Evolutionary conservation across 495 filamentous ascomycete species (phyloP).

Genomic region (Xylaria telfairii): DNA sequence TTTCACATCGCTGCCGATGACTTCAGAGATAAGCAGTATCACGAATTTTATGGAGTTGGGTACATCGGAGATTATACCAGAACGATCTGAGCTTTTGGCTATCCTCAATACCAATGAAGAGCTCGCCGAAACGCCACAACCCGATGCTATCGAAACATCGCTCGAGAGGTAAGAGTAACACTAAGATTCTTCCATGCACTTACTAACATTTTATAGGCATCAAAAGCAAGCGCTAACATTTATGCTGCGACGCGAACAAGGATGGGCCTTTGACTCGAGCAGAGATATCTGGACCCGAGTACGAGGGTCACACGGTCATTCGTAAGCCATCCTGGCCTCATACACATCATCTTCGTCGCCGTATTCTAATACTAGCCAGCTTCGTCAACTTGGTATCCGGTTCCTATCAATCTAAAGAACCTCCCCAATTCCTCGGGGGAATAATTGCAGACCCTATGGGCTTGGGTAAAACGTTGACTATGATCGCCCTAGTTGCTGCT

Average conservation of each 20-base stretch:
- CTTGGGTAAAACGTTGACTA: slow-evolving; percentile 48
- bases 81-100: slow-evolving; percentile 4
- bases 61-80: slow-evolving; percentile 2
- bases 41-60: not conserved
- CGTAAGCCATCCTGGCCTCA: slow-evolving; percentile 20
- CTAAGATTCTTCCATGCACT: not conserved
- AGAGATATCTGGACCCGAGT: slow-evolving; percentile 36
- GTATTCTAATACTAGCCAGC: not conserved
- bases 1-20: slow-evolving; percentile 22
- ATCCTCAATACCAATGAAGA: slow-evolving; percentile 21
- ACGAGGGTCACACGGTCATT: slow-evolving; percentile 24
- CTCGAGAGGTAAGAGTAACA: slow-evolving; percentile 34
- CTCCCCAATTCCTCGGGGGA: slow-evolving; percentile 41
- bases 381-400: slow-evolving; percentile 16
- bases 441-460: slow-evolving; percentile 54
- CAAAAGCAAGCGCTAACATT: slow-evolving; percentile 55
- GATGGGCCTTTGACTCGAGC: slow-evolving; percentile 37
- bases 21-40: slow-evolving; percentile 30
- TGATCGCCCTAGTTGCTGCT: slow-evolving; percentile 45
- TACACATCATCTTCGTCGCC: not conserved
- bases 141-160: slow-evolving; percentile 36
- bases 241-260: slow-evolving; percentile 46
- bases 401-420: slow-evolving; percentile 29
- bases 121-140: slow-evolving; percentile 36
- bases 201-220: slow-evolving; percentile 37